A percentile compares a stretch with the other conserved stretches of the same genome.
Conservation (phyloP, 805 yeast genomes). For the Lachancea thermotolerans region DNA sequence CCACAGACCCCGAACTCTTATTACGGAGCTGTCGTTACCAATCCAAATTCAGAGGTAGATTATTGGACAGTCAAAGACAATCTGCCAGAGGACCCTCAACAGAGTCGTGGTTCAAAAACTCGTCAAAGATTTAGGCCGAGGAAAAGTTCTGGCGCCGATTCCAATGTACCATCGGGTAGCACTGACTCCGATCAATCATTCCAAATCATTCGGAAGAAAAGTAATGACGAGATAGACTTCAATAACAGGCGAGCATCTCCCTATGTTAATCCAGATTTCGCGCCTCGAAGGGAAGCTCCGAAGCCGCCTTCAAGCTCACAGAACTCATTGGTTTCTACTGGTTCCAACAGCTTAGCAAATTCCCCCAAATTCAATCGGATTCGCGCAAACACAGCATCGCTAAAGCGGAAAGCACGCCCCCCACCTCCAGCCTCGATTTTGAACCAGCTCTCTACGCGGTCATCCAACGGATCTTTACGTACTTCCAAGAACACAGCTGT, state of each 20-base stretch:
- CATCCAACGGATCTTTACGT: background rate
- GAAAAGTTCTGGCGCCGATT: constrained; percentile 2
- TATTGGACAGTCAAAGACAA: constrained; percentile 28
- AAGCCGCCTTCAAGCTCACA: constrained; percentile 47
- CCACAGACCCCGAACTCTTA: constrained; percentile 32
- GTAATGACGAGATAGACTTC: constrained; percentile 71
- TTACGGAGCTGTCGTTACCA: constrained; percentile 17
- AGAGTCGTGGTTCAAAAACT: constrained; percentile 8
- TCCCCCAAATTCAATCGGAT: constrained; percentile 14
- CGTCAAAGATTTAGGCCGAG: constrained; percentile 11
- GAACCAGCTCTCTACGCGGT: background rate
- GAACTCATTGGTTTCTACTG: constrained; percentile 6
- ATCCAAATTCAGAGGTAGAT: constrained; percentile 15
- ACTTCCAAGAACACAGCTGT: constrained; percentile 2
- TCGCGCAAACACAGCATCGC: constrained; percentile 9
- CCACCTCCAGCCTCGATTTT: constrained; percentile 14
- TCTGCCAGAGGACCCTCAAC: constrained; percentile 11
- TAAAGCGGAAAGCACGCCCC: constrained; percentile 14
- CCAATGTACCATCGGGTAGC: constrained; percentile 6
- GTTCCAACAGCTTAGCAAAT: background rate
- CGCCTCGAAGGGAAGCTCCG: constrained; percentile 67
- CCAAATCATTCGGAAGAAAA: constrained; percentile 56
- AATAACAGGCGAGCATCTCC: constrained; percentile 76
- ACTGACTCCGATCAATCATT: constrained; percentile 40
- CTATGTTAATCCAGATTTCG: constrained; percentile 47